These are phyloP conservation scores for Heracleum sosnowskyi DNA, from an alignment of 129 eudicot genomes.

Conservation along the genomic window DNA sequence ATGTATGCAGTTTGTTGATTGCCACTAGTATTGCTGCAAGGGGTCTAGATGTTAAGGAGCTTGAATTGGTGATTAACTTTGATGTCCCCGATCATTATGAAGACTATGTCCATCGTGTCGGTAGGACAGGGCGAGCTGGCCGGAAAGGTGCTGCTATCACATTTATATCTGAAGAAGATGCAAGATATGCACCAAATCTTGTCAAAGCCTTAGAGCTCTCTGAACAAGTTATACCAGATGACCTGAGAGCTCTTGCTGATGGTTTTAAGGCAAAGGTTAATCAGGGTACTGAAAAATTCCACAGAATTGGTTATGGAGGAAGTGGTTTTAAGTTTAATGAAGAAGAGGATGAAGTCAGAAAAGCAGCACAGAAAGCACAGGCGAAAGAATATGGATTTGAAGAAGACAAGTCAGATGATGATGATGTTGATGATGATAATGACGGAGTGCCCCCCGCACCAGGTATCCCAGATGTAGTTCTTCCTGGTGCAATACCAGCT, in stretches of 20 bases:
- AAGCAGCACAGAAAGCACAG: slow-evolving; percentile 86
- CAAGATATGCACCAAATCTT: slow-evolving; percentile 27
- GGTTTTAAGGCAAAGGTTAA: slow-evolving; percentile 30
- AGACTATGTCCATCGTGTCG: slow-evolving; percentile 35
- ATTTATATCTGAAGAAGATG: slow-evolving; percentile 26
- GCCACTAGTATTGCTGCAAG: slow-evolving; percentile 34
- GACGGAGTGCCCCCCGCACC: slow-evolving; percentile 39
- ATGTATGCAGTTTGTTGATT: slow-evolving; percentile 30
- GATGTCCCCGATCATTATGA: slow-evolving; percentile 37
- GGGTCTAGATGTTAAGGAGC: slow-evolving; percentile 33
- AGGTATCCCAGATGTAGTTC: slow-evolving; percentile 15
- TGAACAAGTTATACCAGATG: slow-evolving; percentile 26
- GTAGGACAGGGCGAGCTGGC: slow-evolving; percentile 36
- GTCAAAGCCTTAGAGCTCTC: slow-evolving; percentile 30
- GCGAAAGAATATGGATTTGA: slow-evolving; percentile 83
- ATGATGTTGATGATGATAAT: slow-evolving; percentile 79
- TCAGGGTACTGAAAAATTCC: slow-evolving; percentile 24
- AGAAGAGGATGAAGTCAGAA: slow-evolving; percentile 45
- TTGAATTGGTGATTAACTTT: slow-evolving; percentile 27
- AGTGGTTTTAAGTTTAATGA: slow-evolving; percentile 32
- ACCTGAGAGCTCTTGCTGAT: slow-evolving; percentile 28
- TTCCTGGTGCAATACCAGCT: slow-evolving; percentile 21
- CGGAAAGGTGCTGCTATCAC: slow-evolving; percentile 31
- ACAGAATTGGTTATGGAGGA: slow-evolving; percentile 32
- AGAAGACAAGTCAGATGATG: slow-evolving; percentile 64